Base-by-base conservation (phyloP, 2,329 filamentous ascomycete genomes). In the Sclerotinia subarctica region DNA sequence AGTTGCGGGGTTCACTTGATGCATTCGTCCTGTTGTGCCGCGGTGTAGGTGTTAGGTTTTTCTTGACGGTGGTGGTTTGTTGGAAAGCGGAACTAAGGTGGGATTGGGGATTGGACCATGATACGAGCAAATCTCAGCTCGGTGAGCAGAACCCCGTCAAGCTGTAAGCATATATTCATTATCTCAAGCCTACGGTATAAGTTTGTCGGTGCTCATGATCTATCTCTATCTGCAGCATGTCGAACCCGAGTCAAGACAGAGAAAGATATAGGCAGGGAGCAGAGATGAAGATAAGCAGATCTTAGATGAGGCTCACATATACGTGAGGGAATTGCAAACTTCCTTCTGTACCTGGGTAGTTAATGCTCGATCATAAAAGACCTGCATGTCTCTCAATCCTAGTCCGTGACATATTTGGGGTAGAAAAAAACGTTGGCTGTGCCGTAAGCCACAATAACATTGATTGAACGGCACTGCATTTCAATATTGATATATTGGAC, bases 371-470 rank as follows among this genome's bases (percentile, higher is more conserved):
- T 7, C 24, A 57, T 42, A 29, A 54, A 57, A 24, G 32, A 35
- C 21, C 44, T 60, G 58, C 17, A 49, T 60, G 58, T 35, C 26
- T 60, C 26, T 60, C n/a, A 26, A 60, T 60, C 58, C 58, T 35
- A 49, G 58, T 49, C 44, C 11, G 44, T 49, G 26, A 49, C 26
- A 32, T 60, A 21, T n/a, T 59, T 32, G 26, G 24, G 63, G 52
- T 47, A 32, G 52, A 42, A 59, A 38, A 54, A 42, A 66, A 66
- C 64, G 64, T 56, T 46, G 29, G 44, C 46, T 66, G 42, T 66
- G 63, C 53, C 64, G 64, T 35, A 60, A 60, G 64, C 64, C 64
- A 66, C 64, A 60, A 38, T 66, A 66, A 38, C 32, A 32, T 29
- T 66, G 64, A 58, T 42, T 58, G 64, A 59, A 52, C 64, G 46